Base-by-base conservation (phyloP, 805 yeast genomes). In the Suhomyces sp. region DNA sequence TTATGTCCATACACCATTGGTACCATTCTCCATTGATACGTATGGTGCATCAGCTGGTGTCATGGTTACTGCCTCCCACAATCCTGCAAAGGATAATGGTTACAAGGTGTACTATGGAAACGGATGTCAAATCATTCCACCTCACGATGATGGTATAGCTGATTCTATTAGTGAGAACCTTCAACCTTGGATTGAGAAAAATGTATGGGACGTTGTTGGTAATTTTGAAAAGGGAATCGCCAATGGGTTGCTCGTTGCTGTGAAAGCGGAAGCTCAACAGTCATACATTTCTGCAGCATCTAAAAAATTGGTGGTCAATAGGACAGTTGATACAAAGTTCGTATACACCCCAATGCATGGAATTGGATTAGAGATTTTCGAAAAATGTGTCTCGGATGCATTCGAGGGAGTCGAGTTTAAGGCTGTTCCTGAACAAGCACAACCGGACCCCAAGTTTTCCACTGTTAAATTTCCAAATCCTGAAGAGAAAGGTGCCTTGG, bases 321-420 rank as follows among this genome's bases (percentile, higher is more conserved):
- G 36, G 10, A 24, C 54, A 28, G 28, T 60, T 2, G 51, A 55
- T 39, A 63, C 72, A 38, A 54, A 70, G 52, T 79, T 83, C 38
- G 85, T 88, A 1, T 91, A 91, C 53, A 91, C 98, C 0, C 95
- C 98, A 15, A 80, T 91, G 82, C 98, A 91, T 57, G 98, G 98
- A 7, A 95, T 91, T 6, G 98, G 98, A 0, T 63, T 69, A 17
- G 81, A 79, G 28, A 74, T 79, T 17, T 79, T 83, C 25, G 51
- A 54, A 4, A 53, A 63, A 27, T 37, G 43, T 18, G 63, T 77
- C 0, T 51, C 72, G 20, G 42, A 54, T 6, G 46, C 63, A 8
- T 52, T 76, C 14, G 72, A 65, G 1, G 53, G 64, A 3, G 51
- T 50, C 20, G 54, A 55, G 27, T 60, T 53, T 42, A 45, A 57